Evolutionary conservation across 169 alveolate genomes (phyloP).

Genomic region (Plasmodium vinckei): DNA sequence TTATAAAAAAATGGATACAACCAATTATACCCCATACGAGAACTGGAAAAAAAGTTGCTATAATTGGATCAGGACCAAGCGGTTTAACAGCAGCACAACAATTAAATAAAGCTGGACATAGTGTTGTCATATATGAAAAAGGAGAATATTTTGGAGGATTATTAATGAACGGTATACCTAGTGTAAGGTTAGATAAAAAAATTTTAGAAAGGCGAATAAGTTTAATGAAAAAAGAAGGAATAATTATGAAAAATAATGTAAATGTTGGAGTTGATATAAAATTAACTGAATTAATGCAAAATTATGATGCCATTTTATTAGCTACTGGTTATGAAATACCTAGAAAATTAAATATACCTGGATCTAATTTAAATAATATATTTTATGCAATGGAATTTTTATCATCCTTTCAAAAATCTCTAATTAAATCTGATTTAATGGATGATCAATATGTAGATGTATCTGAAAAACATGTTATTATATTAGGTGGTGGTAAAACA

Average conservation of each 20-base stretch:
- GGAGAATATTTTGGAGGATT: slow-evolving; percentile 85
- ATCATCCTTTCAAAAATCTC: slow-evolving; percentile 76
- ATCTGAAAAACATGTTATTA: slow-evolving; percentile 82
- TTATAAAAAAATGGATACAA: slow-evolving; percentile 81
- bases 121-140: slow-evolving; percentile 75
- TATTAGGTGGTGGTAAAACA: slow-evolving; percentile 87
- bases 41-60: slow-evolving; percentile 81
- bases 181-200: slow-evolving; percentile 83
- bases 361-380: slow-evolving; percentile 77
- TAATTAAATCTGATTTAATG: slow-evolving; percentile 61
- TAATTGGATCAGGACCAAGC: slow-evolving; percentile 83
- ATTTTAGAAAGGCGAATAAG: slow-evolving; percentile 76
- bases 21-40: slow-evolving; percentile 78
- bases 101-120: slow-evolving; percentile 83
- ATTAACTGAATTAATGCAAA: slow-evolving; percentile 53
- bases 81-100: slow-evolving; percentile 87
- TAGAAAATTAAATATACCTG: slow-evolving; percentile 69
- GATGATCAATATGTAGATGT: slow-evolving; percentile 77
- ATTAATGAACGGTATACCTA: slow-evolving; percentile 84
- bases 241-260: slow-evolving; percentile 70
- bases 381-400: slow-evolving; percentile 81
- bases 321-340: slow-evolving; percentile 79
- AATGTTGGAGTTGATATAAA: slow-evolving; percentile 61
- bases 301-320: slow-evolving; percentile 81
- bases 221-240: slow-evolving; percentile 77